Evolutionary conservation across 192 early-diverging fungal genomes (phyloP).

Genomic region (Phycomyces nitens): DNA sequence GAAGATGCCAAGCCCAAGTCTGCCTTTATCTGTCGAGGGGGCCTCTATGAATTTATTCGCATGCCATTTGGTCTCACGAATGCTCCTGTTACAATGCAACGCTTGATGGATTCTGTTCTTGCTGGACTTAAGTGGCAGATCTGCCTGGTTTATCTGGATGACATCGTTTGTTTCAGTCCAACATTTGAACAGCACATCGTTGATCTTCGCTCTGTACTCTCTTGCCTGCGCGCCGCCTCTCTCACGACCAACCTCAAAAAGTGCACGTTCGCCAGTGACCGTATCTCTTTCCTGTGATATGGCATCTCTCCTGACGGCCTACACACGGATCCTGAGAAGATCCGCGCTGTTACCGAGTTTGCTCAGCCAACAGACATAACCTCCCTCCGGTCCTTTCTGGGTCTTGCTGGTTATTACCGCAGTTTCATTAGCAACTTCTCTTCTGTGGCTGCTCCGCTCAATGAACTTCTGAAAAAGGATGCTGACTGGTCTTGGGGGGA

Average conservation of each 20-base stretch:
- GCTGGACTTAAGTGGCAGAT: constrained; percentile 19
- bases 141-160: constrained; percentile 43
- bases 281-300: constrained; percentile 9
- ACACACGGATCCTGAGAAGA: constrained; percentile 13
- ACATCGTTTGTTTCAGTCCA: constrained; percentile 36
- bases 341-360: not conserved
- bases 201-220: constrained; percentile 13
- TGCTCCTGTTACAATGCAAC: constrained; percentile 34
- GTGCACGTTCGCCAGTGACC: constrained; percentile 12
- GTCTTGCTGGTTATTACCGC: constrained; percentile 16
- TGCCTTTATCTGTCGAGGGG: constrained; percentile 16
- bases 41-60: constrained; percentile 23
- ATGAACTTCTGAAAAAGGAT: constrained; percentile 11
- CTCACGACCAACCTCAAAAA: constrained; percentile 11
- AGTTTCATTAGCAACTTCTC: constrained; percentile 16
- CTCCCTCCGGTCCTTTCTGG: constrained; percentile 19
- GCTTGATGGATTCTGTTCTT: constrained; percentile 37
- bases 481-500: not conserved
- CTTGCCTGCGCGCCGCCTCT: not conserved
- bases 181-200: constrained; percentile 35
- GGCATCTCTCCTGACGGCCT: constrained; percentile 13
- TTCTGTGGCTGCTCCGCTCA: constrained; percentile 9
- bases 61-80: constrained; percentile 28
- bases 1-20: constrained; percentile 3
- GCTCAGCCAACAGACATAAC: not conserved